Evolutionary conservation across 75 land plant species (phyloP), one percentile per base, ranked within the genome.

Genomic region (Picea sitchensis): DNA sequence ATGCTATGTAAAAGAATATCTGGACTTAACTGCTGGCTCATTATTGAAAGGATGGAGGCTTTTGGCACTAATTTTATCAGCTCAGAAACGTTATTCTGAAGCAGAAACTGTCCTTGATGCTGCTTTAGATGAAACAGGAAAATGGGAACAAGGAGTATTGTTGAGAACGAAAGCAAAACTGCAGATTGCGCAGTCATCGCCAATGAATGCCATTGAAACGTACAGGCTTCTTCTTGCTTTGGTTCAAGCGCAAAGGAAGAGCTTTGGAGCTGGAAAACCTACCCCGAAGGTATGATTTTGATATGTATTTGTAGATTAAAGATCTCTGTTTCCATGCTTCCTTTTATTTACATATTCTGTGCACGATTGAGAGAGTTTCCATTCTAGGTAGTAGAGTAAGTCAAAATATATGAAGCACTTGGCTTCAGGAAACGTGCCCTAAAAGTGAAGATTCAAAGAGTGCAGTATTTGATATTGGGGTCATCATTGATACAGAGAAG

Each of bases 61-160:
- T 62, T 87, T 96, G 74, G 93, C 95, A 23, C 81, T 94, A 56
- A 82, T 95, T 76, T 85, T 96, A 73, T 95, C 99, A 69, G 92
- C 99, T 78, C 98, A 94, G 75, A 83, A 92, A 57, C 76, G 95
- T 71, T 92, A 81, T 81, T 78, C 78, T 26, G 99, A 96, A 75
- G 95, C 99, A 44, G 92, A 92, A 83, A 83, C 88, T 75, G 95
- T 93, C 4, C 82, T 86, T n/a, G 93, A 96, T 84, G 95, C 95
- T 59, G 99, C 99, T 47, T 69, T 95, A 61, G 98, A 95, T 78
- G 98, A 93, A 78, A 95, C 96, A 64, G 82, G 93, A 61, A 91
- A 90, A 62, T 95, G 99, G 98, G 95, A 96, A 38, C 98, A 96
- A 85, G 98, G 98, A 14, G 88, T 87, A 65, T 72, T 96, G 56